Conservation (phyloP, 176 grass and related monocot species). For the Typha latifolia region DNA sequence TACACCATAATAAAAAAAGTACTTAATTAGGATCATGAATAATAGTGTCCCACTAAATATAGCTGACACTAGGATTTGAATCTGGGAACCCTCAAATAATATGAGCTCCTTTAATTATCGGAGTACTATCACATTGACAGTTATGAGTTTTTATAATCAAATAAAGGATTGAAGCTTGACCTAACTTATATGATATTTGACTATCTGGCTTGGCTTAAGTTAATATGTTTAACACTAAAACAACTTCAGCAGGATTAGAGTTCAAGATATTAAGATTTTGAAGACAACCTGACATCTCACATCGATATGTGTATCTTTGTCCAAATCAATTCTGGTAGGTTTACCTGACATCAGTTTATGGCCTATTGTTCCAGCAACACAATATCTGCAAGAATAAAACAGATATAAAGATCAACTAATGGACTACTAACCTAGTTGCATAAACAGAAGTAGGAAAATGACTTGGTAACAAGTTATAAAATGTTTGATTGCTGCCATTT, state of each 20-base stretch:
- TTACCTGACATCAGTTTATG: constrained; percentile 98
- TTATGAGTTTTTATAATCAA: too few relatives aligned
- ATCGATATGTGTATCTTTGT: constrained; percentile 72
- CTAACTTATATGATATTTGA: not conserved
- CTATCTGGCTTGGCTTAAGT: not conserved
- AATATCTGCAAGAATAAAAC: constrained; percentile 59
- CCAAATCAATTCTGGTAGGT: constrained; percentile 65
- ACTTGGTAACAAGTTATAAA: too few relatives aligned
- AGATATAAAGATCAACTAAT: constrained; percentile 1
- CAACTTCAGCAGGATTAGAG: not conserved
- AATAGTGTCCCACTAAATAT: too few relatives aligned
- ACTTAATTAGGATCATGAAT: too few relatives aligned
- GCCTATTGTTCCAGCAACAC: constrained; percentile 83
- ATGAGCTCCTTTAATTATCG: too few relatives aligned
- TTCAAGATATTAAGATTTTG: not conserved
- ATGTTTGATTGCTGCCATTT: too few relatives aligned
- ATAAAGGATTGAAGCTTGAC: not conserved
- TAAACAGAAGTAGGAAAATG: not conserved
- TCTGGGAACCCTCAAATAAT: too few relatives aligned
- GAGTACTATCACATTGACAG: too few relatives aligned
- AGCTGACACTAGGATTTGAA: too few relatives aligned
- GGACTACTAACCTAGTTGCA: not conserved
- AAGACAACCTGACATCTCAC: constrained; percentile 76
- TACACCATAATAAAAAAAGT: too few relatives aligned
- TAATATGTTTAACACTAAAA: not conserved